phyloP scores from a whole-genome alignment of 495 filamentous ascomycete species.

The Barbatosphaeria neglecta region DNA sequence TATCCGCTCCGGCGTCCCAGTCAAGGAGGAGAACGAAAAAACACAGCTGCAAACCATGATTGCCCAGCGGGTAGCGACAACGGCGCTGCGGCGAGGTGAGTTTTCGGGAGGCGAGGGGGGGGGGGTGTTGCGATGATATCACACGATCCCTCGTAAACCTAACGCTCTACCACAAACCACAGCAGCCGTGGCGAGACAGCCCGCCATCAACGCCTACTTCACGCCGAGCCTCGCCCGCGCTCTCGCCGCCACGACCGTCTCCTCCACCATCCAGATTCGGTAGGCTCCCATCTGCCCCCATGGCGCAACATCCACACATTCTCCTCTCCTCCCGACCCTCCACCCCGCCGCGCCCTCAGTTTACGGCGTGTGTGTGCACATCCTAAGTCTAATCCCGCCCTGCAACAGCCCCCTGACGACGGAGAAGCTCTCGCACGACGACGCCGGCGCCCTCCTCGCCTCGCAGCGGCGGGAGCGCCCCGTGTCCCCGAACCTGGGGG shows the following conservation, averaged over 20 bases:
- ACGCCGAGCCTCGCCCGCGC: conserved; percentile 17
- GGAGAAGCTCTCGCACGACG: conserved; percentile 42
- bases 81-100: conserved; percentile 26
- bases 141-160: no score
- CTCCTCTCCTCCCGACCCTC: background rate
- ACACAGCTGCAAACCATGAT: conserved; percentile 12
- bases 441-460: conserved; percentile 61
- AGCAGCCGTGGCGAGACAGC: conserved; percentile 14
- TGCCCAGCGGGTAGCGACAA: conserved; percentile 22
- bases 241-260: conserved; percentile 8
- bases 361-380: no score
- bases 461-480: conserved; percentile 77
- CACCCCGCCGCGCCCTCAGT: no score
- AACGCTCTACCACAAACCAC: no score
- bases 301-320: background rate
- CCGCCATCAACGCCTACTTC: conserved; percentile 23
- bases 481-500: conserved; percentile 73
- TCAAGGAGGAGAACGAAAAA: background rate
- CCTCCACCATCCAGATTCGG: conserved; percentile 17
- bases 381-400: background rate
- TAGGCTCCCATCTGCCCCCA: conserved; percentile 5
- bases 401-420: conserved; percentile 43
- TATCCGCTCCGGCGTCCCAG: background rate
- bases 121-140: background rate
- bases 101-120: no score